A percentile compares a stretch with the other conserved stretches of the same genome.
Evolutionary conservation across 164 flowering plant genomes (phyloP).

Genomic region (Akebia trifoliata): DNA sequence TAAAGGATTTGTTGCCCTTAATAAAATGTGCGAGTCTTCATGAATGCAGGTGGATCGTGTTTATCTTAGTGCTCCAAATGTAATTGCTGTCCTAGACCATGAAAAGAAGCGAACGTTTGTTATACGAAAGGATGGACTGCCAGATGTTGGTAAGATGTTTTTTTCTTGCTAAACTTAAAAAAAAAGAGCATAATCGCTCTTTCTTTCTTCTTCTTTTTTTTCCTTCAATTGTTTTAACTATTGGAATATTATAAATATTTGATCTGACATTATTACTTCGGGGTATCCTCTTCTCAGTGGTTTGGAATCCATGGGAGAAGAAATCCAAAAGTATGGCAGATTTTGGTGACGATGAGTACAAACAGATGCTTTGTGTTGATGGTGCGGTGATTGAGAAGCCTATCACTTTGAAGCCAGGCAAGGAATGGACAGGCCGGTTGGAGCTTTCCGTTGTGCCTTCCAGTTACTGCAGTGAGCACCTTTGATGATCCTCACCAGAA

Average conservation of each 20-base stretch:
- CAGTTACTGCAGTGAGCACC: constrained; percentile 17
- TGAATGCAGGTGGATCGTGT: constrained; percentile 74
- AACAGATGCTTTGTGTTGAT: constrained; percentile 85
- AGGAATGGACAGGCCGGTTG: no score
- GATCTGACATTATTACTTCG: no score
- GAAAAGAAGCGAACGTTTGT: constrained; percentile 80
- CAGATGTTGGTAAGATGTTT: constrained; percentile 73
- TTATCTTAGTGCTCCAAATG: constrained; percentile 66
- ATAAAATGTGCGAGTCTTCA: no score
- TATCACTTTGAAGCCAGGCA: no score
- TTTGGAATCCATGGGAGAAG: constrained; percentile 99
- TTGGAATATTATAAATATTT: no score
- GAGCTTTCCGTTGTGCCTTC: constrained; percentile 18
- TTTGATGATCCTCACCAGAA: constrained; percentile 4
- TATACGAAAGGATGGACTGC: constrained; percentile 80
- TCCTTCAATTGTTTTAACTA: no score
- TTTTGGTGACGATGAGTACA: constrained; percentile 88
- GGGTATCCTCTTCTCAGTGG: constrained; percentile 48
- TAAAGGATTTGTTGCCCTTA: no score
- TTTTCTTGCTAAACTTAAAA: not conserved
- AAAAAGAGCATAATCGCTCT: no score
- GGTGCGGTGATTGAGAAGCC: constrained; percentile 28
- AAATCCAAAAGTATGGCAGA: constrained; percentile 73
- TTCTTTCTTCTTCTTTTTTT: no score
- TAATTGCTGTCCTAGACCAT: constrained; percentile 89